Conservation (phyloP, 768 basidiomycete genomes). For the Russula compacta region DNA sequence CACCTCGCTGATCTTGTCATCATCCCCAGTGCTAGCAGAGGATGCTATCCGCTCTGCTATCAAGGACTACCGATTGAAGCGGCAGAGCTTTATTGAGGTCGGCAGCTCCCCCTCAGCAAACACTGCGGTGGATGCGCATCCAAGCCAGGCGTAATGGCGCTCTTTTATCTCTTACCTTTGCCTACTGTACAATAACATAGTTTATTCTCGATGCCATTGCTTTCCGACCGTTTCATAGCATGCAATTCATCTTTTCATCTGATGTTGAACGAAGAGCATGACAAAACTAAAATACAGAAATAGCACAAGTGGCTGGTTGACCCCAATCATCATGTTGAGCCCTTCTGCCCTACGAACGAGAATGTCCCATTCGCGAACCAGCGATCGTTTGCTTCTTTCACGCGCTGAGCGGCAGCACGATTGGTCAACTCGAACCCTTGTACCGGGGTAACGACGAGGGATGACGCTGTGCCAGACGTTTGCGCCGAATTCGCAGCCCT, state of each 20-base stretch:
- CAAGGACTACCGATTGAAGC: constrained; percentile 88
- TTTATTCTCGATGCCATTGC: background rate
- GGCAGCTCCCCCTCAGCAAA: constrained; percentile 42
- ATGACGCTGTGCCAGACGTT: constrained; percentile 80
- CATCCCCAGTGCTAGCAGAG: constrained; percentile 75
- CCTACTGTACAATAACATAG: constrained; percentile 12
- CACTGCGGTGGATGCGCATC: constrained; percentile 44
- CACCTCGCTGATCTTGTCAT: constrained; percentile 1
- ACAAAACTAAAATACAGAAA: background rate
- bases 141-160: constrained; percentile 29
- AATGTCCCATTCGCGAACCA: constrained; percentile 91
- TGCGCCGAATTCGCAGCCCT: constrained; percentile 54
- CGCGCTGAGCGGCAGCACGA: constrained; percentile 74
- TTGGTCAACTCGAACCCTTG: constrained; percentile 98
- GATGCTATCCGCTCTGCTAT: constrained; percentile 99
- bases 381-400: constrained; percentile 92
- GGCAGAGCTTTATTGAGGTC: constrained; percentile 66
- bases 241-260: background rate
- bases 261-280: background rate
- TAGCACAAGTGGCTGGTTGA: background rate
- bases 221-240: background rate
- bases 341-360: constrained; percentile 62
- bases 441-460: constrained; percentile 88
- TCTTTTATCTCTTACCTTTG: background rate
- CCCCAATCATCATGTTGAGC: constrained; percentile 19